These are phyloP conservation scores for Pyricularia sp. DNA, from an alignment of 2,329 filamentous ascomycete species.

Conservation along the genomic window DNA sequence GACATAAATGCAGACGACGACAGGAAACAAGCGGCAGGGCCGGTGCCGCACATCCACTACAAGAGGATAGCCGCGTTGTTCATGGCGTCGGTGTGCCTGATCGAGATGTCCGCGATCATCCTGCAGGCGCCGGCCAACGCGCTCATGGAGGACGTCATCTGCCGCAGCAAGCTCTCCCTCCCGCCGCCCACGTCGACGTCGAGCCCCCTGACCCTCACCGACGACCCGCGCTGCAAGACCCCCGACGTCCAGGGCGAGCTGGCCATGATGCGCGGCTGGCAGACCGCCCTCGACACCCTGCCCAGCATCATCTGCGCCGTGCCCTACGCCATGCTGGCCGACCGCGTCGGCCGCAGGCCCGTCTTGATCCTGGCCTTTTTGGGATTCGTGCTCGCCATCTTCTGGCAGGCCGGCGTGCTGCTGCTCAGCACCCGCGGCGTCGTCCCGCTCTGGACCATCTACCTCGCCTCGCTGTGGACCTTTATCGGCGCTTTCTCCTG, in stretches of 20 bases:
- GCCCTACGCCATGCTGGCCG: slow-evolving; percentile 35
- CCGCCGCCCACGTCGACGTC: slow-evolving; percentile 21
- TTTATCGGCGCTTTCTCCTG: slow-evolving; percentile 31
- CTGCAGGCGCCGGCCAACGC: slow-evolving; percentile 31
- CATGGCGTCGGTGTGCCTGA: slow-evolving; percentile 26
- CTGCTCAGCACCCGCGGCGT: slow-evolving; percentile 19
- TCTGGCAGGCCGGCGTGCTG: slow-evolving; percentile 21
- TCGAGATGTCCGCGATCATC: slow-evolving; percentile 27
- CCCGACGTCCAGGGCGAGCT: slow-evolving; percentile 38
- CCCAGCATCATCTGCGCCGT: slow-evolving; percentile 35
- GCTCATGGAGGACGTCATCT: slow-evolving; percentile 44
- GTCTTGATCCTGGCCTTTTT: slow-evolving; percentile 25
- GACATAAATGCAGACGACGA: background rate
- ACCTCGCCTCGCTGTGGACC: slow-evolving; percentile 22
- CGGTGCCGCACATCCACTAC: slow-evolving; percentile 11
- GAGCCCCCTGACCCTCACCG: slow-evolving; percentile 16
- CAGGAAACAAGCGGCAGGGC: slow-evolving; percentile 3
- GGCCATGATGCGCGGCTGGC: slow-evolving; percentile 40
- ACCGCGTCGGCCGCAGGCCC: slow-evolving; percentile 33
- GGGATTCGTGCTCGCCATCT: slow-evolving; percentile 12
- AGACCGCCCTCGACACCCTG: slow-evolving; percentile 32
- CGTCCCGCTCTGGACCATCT: slow-evolving; percentile 30
- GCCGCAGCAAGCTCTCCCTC: slow-evolving; percentile 35
- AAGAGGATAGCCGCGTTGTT: slow-evolving; percentile 17
- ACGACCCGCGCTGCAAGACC: slow-evolving; percentile 37